A percentile compares a stretch with the other conserved stretches of the same genome.
Conservation (phyloP, 163 green algal species). For the Scenedesmus sp. region DNA sequence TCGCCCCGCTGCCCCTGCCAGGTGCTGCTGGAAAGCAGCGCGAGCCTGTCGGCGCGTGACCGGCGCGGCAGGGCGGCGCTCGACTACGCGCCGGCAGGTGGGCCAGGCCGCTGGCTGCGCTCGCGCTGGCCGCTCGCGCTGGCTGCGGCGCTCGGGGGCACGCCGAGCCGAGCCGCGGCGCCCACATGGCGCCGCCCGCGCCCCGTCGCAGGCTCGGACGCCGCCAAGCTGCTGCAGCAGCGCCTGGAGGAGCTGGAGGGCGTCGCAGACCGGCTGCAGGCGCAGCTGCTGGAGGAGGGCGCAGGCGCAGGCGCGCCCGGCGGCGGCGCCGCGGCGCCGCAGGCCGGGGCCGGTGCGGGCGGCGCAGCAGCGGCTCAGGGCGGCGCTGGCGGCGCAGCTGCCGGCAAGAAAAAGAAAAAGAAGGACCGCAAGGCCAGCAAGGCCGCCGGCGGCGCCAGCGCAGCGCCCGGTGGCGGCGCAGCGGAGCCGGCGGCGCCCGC, state of each 20-base stretch:
- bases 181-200: background rate
- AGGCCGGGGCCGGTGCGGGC: background rate
- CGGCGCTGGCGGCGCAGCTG: background rate
- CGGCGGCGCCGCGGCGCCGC: background rate
- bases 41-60: constrained; percentile 70
- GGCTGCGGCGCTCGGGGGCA: too few relatives aligned
- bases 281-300: constrained; percentile 61
- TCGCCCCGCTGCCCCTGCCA: too few relatives aligned
- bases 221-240: constrained; percentile 47
- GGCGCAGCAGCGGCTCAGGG: background rate
- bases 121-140: too few relatives aligned
- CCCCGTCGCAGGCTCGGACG: constrained; percentile 47
- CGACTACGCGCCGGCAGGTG: constrained; percentile 67
- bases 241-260: constrained; percentile 58
- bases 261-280: constrained; percentile 48
- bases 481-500: too few relatives aligned
- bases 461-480: too few relatives aligned
- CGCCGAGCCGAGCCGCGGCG: too few relatives aligned
- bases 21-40: constrained; percentile 64
- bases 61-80: constrained; percentile 60
- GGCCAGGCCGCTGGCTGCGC: background rate
- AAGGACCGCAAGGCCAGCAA: too few relatives aligned
- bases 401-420: background rate
- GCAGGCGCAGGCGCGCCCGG: background rate
- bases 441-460: too few relatives aligned